A percentile compares a stretch with the other conserved stretches of the same genome.
phyloP scores from a whole-genome alignment of 2,329 filamentous ascomycete genomes.

The Botryosphaeria dothidea region DNA sequence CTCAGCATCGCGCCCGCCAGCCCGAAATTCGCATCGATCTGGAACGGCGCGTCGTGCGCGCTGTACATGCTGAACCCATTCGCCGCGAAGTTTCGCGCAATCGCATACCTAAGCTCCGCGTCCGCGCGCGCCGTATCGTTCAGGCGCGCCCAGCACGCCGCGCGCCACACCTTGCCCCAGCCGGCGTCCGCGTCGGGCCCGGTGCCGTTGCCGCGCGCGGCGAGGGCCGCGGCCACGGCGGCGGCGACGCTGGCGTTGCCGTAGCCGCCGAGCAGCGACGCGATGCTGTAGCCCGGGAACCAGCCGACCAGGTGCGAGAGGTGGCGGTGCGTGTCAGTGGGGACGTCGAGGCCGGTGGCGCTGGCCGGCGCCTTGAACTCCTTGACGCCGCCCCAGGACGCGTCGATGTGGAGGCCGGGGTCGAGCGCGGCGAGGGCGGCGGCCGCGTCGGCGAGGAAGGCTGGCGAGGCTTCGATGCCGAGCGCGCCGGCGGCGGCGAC shows the following conservation, averaged over 20 bases:
- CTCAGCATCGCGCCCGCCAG: constrained; percentile 50
- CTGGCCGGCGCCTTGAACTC: constrained; percentile 51
- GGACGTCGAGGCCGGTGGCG: constrained; percentile 40
- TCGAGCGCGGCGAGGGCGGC: constrained; percentile 50
- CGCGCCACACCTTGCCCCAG: constrained; percentile 61
- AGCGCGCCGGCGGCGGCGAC: constrained; percentile 26
- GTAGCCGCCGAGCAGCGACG: constrained; percentile 46
- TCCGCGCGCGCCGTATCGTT: constrained; percentile 55
- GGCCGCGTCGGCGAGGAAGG: constrained; percentile 41
- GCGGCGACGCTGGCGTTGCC: constrained; percentile 45
- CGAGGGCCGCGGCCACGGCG: constrained; percentile 50
- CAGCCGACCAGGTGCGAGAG: constrained; percentile 59
- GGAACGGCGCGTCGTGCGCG: constrained; percentile 51
- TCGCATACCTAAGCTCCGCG: constrained; percentile 50
- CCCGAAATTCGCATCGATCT: constrained; percentile 63
- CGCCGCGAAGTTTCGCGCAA: constrained; percentile 51
- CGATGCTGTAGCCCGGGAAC: constrained; percentile 56
- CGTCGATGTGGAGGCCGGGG: constrained; percentile 51
- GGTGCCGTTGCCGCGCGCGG: constrained; percentile 49
- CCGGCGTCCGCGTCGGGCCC: constrained; percentile 54
- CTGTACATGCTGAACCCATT: constrained; percentile 57
- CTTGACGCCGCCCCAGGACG: constrained; percentile 46
- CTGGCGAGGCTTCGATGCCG: constrained; percentile 30
- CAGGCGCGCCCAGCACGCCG: constrained; percentile 57
- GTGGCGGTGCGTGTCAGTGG: constrained; percentile 51